Percentiles rank a stretch among this genome's conserved stretches.
These are phyloP conservation scores for Pleurotus tuoliensis DNA, from an alignment of 768 basidiomycete species.

Conservation along the genomic window DNA sequence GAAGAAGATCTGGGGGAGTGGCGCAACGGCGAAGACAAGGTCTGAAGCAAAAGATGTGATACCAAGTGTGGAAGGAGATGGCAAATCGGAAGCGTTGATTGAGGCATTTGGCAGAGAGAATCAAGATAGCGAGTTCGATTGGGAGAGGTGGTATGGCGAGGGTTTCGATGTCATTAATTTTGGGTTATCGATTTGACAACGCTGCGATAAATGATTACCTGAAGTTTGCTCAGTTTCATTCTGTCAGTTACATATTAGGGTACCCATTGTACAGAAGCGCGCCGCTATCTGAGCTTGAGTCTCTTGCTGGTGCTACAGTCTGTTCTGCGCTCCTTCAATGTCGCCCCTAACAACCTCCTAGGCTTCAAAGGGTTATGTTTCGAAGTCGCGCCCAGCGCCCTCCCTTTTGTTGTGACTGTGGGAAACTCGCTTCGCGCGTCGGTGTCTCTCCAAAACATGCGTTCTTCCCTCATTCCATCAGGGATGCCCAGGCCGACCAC, in stretches of 20 bases:
- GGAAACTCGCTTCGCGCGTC: no score
- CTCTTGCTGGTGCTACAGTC: no score
- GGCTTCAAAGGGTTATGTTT: neutral
- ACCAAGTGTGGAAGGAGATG: constrained; percentile 44
- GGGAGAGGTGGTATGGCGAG: constrained; percentile 60
- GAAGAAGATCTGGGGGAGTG: constrained; percentile 65
- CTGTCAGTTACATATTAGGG: no score
- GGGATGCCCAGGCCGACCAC: constrained; percentile 67
- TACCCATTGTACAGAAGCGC: no score
- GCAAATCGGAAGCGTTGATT: constrained; percentile 33
- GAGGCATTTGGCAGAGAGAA: constrained; percentile 74
- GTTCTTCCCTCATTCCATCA: neutral
- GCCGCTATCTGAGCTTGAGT: no score
- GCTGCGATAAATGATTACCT: no score
- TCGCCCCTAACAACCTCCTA: no score
- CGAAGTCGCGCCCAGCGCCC: neutral
- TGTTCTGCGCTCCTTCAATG: no score
- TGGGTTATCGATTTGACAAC: neutral
- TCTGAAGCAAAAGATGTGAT: constrained; percentile 53
- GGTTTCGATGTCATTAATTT: constrained; percentile 73
- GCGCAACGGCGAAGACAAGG: constrained; percentile 59
- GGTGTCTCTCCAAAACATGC: no score
- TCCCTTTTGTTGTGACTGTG: neutral
- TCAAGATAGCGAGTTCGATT: constrained; percentile 63
- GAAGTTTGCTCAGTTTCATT: no score